Conservation (phyloP, 345 rosid species). For the Kandelia obovata region DNA sequence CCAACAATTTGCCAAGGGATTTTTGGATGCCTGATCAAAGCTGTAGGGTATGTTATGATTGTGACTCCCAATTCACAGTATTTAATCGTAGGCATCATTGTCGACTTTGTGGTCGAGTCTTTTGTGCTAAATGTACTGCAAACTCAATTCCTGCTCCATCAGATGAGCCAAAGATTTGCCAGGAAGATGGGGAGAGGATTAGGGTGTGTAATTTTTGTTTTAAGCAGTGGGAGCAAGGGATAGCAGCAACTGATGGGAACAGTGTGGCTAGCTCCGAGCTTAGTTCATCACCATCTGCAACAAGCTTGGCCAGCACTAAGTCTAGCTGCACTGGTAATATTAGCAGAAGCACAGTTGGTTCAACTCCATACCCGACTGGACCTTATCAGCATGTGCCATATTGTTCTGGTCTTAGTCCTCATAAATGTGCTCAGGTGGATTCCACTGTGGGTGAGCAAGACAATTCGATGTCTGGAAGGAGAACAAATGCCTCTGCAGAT, state of each 20-base stretch:
- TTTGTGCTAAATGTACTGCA: constrained; percentile 81
- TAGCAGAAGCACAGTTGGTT: constrained; percentile 48
- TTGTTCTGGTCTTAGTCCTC: constrained; percentile 38
- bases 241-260: constrained; percentile 46
- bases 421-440: constrained; percentile 47
- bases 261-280: constrained; percentile 39
- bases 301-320: constrained; percentile 62
- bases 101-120: constrained; percentile 79
- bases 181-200: constrained; percentile 66
- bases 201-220: constrained; percentile 91
- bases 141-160: constrained; percentile 60
- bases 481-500: constrained; percentile 32
- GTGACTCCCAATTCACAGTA: constrained; percentile 69
- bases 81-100: constrained; percentile 85
- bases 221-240: constrained; percentile 62
- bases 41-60: constrained; percentile 88
- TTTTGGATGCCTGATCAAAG: constrained; percentile 99
- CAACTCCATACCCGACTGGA: constrained; percentile 54
- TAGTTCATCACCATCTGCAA: constrained; percentile 53
- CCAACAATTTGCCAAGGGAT: constrained; percentile 68
- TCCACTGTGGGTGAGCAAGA: constrained; percentile 37
- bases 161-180: constrained; percentile 36
- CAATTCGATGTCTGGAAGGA: constrained; percentile 35
- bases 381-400: constrained; percentile 54
- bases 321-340: constrained; percentile 53